Conservation (phyloP, 1,284 basidiomycete species). For the Thecaphora thlaspeos region DNA sequence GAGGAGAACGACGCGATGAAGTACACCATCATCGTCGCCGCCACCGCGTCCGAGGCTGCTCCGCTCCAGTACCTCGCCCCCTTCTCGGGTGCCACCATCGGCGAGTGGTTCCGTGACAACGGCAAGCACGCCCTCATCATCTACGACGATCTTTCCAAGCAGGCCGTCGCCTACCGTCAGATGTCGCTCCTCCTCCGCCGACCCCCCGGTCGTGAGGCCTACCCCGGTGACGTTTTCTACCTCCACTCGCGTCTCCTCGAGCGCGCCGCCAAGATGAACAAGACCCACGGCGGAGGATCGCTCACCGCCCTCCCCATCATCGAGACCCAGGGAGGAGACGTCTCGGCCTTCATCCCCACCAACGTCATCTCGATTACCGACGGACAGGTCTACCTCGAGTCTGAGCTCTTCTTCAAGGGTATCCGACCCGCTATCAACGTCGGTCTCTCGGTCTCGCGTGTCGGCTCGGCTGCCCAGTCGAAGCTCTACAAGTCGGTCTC, state of each 20-base stretch:
- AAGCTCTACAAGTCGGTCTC: constrained; percentile 88
- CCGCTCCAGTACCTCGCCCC: constrained; percentile 98
- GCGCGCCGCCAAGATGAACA: constrained; percentile 99
- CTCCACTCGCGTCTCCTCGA: constrained; percentile 99
- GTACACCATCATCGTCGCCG: constrained; percentile 98
- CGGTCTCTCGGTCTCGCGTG: constrained; percentile 99
- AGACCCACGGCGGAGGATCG: constrained; percentile 94
- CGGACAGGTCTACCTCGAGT: constrained; percentile 57
- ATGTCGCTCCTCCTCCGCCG: constrained; percentile 99
- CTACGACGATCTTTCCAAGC: constrained; percentile 99
- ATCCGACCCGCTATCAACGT: constrained; percentile 99
- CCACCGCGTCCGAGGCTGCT: constrained; percentile 97
- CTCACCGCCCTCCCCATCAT: constrained; percentile 98
- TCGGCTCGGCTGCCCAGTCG: constrained; percentile 98
- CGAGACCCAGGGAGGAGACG: constrained; percentile 99
- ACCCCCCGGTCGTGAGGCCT: constrained; percentile 99
- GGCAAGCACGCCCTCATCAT: constrained; percentile 94
- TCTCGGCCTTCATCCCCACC: constrained; percentile 70
- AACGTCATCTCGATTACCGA: constrained; percentile 58
- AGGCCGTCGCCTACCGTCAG: constrained; percentile 99
- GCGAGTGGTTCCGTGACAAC: constrained; percentile 99
- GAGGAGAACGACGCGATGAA: constrained; percentile 99
- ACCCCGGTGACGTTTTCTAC: constrained; percentile 99
- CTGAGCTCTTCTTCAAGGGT: constrained; percentile 93
- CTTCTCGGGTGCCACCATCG: constrained; percentile 99